Evolutionary conservation across 1,284 basidiomycete genomes (phyloP).

Genomic region (Cronartium ribicola): DNA sequence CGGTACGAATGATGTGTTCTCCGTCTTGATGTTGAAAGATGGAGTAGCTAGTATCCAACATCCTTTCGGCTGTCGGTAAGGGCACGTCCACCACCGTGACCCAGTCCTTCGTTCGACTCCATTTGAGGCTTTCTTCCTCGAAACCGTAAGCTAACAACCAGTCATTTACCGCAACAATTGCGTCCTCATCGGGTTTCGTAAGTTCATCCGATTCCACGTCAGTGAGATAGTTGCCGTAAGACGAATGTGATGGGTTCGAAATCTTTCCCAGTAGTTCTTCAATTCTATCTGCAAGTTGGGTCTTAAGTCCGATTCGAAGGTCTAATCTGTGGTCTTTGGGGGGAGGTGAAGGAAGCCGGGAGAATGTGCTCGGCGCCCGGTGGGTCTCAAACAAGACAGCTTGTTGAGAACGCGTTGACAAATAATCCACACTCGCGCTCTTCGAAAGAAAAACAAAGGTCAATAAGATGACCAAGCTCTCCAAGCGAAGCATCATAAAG

Average conservation of each 20-base stretch:
- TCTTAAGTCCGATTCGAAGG: slow-evolving; percentile 28
- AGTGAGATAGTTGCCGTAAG: slow-evolving; percentile 17
- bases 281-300: slow-evolving; percentile 16
- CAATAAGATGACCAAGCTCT: too few species aligned
- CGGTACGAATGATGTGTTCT: slow-evolving; percentile 32
- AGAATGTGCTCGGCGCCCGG: slow-evolving; percentile 15
- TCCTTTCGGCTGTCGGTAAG: slow-evolving; percentile 22
- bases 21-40: slow-evolving; percentile 29
- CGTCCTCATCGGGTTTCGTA: slow-evolving; percentile 15
- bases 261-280: slow-evolving; percentile 34
- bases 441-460: neutral
- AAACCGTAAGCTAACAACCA: slow-evolving; percentile 27
- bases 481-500: too few species aligned
- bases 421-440: neutral
- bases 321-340: slow-evolving; percentile 18
- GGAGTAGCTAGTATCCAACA: slow-evolving; percentile 37
- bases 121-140: neutral
- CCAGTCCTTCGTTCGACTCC: slow-evolving; percentile 32
- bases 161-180: slow-evolving; percentile 20
- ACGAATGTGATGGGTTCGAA: slow-evolving; percentile 20
- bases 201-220: slow-evolving; percentile 20
- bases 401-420: neutral
- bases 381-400: slow-evolving; percentile 22
- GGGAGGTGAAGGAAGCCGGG: slow-evolving; percentile 3
- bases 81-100: slow-evolving; percentile 24